Conservation (phyloP, 805 yeast genomes). For the Metschnikowia kunwiensis region DNA sequence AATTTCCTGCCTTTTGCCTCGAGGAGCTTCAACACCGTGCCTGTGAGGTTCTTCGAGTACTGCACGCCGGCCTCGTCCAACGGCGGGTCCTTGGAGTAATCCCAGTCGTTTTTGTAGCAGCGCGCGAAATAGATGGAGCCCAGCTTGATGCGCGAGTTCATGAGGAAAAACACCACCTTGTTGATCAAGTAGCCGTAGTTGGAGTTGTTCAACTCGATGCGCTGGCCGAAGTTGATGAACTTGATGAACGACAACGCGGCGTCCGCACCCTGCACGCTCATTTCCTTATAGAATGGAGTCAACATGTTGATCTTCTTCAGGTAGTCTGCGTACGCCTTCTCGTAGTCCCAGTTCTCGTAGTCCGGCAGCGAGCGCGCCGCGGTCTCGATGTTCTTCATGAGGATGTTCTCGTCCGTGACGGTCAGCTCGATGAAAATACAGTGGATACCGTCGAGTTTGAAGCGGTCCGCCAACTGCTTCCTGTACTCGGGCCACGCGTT, state of each 20-base stretch:
- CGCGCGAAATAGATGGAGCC: conserved; percentile 94
- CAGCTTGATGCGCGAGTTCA: conserved; percentile 82
- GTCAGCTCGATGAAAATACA: conserved; percentile 85
- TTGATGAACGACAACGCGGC: conserved; percentile 65
- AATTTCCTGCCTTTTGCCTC: conserved; percentile 34
- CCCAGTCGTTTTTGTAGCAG: conserved; percentile 56
- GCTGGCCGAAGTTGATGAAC: conserved; percentile 86
- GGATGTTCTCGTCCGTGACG: conserved; percentile 66
- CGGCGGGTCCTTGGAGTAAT: conserved; percentile 75
- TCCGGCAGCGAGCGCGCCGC: conserved; percentile 89
- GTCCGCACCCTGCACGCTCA: conserved; percentile 50
- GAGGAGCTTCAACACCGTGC: conserved; percentile 47
- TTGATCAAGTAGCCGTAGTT: conserved; percentile 86
- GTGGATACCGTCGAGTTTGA: conserved; percentile 61
- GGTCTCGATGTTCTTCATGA: conserved; percentile 67
- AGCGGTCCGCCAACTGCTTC: conserved; percentile 49
- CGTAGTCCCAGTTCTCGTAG: conserved; percentile 71
- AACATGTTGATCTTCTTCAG: conserved; percentile 65
- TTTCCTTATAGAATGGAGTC: conserved; percentile 68
- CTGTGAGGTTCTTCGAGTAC: conserved; percentile 64
- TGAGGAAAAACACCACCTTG: conserved; percentile 85
- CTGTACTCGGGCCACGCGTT: conserved; percentile 77
- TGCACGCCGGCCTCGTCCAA: conserved; percentile 68
- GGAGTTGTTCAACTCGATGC: conserved; percentile 73
- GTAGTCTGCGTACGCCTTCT: conserved; percentile 74